phyloP scores from a whole-genome alignment of 768 basidiomycete genomes.

The Candolleomyces efflorescens region DNA sequence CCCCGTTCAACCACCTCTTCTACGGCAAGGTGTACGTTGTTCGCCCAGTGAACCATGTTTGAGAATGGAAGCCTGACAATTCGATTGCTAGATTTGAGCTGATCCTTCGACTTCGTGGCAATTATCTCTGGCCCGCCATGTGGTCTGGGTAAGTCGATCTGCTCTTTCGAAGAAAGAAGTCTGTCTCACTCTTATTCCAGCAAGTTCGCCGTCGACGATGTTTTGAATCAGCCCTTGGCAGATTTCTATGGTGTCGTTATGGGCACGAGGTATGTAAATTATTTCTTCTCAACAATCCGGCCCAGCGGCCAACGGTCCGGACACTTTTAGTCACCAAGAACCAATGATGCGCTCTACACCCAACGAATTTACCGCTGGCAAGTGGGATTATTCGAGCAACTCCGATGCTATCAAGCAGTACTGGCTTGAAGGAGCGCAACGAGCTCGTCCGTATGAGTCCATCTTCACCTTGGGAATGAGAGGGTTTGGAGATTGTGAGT shows the following conservation, averaged over 20 bases:
- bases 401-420: slow-evolving; percentile 51
- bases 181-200: slow-evolving; percentile 15
- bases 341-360: slow-evolving; percentile 74
- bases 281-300: neutral
- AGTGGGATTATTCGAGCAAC: slow-evolving; percentile 63
- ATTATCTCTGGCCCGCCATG: slow-evolving; percentile 66
- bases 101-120: slow-evolving; percentile 60
- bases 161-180: neutral
- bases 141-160: slow-evolving; percentile 33
- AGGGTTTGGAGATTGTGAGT: slow-evolving; percentile 51
- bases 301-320: neutral
- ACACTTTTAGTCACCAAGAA: slow-evolving; percentile 52
- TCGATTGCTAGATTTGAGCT: slow-evolving; percentile 50
- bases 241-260: slow-evolving; percentile 66
- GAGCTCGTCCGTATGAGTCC: slow-evolving; percentile 57
- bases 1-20: slow-evolving; percentile 61
- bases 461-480: slow-evolving; percentile 69
- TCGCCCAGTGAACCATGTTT: neutral
- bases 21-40: slow-evolving; percentile 47
- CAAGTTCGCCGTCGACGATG: slow-evolving; percentile 57
- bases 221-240: slow-evolving; percentile 57
- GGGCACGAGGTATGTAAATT: slow-evolving; percentile 49
- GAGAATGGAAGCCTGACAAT: neutral
- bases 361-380: slow-evolving; percentile 56
- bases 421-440: slow-evolving; percentile 57